Conservation (phyloP, 768 basidiomycete genomes). For the Xerocomellus chrysenteron region DNA sequence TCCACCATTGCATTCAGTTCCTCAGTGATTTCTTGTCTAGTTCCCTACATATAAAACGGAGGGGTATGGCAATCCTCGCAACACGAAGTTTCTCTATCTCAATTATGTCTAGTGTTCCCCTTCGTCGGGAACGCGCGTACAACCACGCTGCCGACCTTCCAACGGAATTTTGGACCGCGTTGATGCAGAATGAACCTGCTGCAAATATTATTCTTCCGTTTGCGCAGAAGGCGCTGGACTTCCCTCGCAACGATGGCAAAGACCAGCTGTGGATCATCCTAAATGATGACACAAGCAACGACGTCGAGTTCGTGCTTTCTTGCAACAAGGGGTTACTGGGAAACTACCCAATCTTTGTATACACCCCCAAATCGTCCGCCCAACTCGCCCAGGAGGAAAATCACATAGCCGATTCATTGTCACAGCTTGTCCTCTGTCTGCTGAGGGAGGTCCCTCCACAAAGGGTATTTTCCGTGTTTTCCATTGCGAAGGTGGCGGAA, state of each 20-base stretch:
- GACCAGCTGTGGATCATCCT: constrained; percentile 35
- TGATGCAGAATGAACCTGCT: constrained; percentile 30
- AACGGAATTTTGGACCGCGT: constrained; percentile 27
- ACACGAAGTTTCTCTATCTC: constrained; percentile 12
- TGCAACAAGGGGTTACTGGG: constrained; percentile 57
- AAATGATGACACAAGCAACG: constrained; percentile 9
- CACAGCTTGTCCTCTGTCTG: constrained; percentile 42
- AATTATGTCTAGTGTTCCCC: constrained; percentile 17
- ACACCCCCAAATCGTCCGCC: constrained; percentile 42
- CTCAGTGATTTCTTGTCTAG: neutral
- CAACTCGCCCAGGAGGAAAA: constrained; percentile 29
- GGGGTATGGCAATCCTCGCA: constrained; percentile 12
- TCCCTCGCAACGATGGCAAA: neutral
- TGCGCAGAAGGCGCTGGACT: constrained; percentile 30
- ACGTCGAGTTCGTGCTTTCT: constrained; percentile 48
- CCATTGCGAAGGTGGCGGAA: constrained; percentile 44
- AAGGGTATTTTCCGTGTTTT: constrained; percentile 68
- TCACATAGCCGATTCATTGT: constrained; percentile 39
- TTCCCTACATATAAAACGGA: constrained; percentile 7
- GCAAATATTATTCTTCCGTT: constrained; percentile 44
- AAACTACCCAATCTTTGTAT: constrained; percentile 67
- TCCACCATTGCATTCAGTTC: neutral
- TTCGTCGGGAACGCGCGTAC: constrained; percentile 4
- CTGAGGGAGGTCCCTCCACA: constrained; percentile 30
- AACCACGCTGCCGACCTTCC: constrained; percentile 17